Conservation (phyloP, 169 alveolate species). For the Blepharisma undulans region DNA sequence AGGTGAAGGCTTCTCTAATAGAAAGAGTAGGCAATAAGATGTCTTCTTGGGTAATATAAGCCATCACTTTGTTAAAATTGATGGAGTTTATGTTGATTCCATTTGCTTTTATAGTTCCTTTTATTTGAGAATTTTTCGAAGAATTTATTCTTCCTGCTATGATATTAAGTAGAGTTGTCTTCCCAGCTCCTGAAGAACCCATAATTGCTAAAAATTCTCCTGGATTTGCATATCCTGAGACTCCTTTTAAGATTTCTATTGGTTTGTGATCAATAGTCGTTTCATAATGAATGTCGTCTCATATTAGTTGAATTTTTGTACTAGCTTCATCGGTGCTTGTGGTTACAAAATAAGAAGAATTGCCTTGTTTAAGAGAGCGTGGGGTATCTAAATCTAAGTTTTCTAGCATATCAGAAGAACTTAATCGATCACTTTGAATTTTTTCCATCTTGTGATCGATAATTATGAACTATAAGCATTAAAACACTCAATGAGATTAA, state of each 20-base stretch:
- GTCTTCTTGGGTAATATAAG: conserved; percentile 80
- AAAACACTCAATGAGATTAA: too few species aligned
- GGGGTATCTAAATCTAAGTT: background rate
- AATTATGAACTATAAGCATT: too few species aligned
- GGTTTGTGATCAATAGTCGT: background rate
- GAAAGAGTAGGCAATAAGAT: conserved; percentile 66
- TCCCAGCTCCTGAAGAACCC: conserved; percentile 91
- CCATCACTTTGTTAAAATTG: conserved; percentile 1
- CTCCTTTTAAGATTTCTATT: conserved; percentile 32
- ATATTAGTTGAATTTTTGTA: conserved; percentile 36
- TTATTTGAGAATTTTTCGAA: conserved; percentile 4
- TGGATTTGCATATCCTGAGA: conserved; percentile 40
- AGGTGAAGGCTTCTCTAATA: conserved; percentile 69
- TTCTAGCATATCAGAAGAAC: background rate
- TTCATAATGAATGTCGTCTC: background rate
- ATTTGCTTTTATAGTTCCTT: conserved; percentile 47
- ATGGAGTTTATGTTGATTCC: conserved; percentile 28
- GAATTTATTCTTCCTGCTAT: conserved; percentile 75
- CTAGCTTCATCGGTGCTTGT: conserved; percentile 67
- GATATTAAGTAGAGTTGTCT: conserved; percentile 76
- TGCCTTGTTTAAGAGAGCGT: background rate
- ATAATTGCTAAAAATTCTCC: conserved; percentile 73
- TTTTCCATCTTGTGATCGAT: background rate
- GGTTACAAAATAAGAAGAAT: background rate
- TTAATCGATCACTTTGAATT: background rate